These are phyloP conservation scores for Alternaria infectoria DNA, from an alignment of 2,329 filamentous ascomycete genomes.

Conservation along the genomic window DNA sequence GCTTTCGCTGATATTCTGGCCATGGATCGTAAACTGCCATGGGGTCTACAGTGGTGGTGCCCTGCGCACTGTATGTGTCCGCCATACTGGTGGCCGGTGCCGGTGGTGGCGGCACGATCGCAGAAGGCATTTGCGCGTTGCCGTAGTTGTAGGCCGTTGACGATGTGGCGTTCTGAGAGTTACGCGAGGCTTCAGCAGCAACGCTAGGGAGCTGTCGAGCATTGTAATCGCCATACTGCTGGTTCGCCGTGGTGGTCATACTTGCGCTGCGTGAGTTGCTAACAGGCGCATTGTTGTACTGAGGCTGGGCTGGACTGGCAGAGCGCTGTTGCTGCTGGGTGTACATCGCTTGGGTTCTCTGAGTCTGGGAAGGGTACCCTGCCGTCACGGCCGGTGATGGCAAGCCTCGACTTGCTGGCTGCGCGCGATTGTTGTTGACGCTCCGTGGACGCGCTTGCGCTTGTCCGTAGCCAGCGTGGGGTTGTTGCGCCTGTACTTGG, in stretches of 20 bases:
- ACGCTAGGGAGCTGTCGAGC: slow-evolving; percentile 30
- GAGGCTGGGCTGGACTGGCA: slow-evolving; percentile 35
- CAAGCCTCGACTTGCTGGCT: slow-evolving; percentile 23
- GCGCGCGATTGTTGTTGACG: slow-evolving; percentile 32
- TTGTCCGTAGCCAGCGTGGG: slow-evolving; percentile 28
- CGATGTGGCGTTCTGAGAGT: slow-evolving; percentile 13
- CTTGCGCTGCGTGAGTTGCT: slow-evolving; percentile 14
- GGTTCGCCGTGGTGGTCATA: slow-evolving; percentile 16
- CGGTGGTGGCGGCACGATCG: slow-evolving; percentile 21
- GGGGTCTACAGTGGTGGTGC: slow-evolving; percentile 58
- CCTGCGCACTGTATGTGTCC: slow-evolving; percentile 28
- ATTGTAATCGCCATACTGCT: slow-evolving; percentile 32
- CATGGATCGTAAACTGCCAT: slow-evolving; percentile 62
- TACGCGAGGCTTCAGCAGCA: slow-evolving; percentile 18
- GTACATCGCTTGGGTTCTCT: slow-evolving; percentile 29
- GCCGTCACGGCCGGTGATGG: slow-evolving; percentile 32
- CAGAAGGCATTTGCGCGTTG: slow-evolving; percentile 13
- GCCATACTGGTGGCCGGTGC: slow-evolving; percentile 21
- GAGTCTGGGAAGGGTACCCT: slow-evolving; percentile 37
- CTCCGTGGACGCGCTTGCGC: slow-evolving; percentile 35
- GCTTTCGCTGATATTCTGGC: slow-evolving; percentile 55
- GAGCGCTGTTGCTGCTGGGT: slow-evolving; percentile 38
- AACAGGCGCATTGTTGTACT: slow-evolving; percentile 24
- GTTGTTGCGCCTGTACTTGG: slow-evolving; percentile 26
- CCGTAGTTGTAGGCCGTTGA: slow-evolving; percentile 31